A percentile compares a stretch with the other conserved stretches of the same genome.
Evolutionary conservation across 768 basidiomycete genomes (phyloP).

Genomic region (Chlorophyllum brunneum): DNA sequence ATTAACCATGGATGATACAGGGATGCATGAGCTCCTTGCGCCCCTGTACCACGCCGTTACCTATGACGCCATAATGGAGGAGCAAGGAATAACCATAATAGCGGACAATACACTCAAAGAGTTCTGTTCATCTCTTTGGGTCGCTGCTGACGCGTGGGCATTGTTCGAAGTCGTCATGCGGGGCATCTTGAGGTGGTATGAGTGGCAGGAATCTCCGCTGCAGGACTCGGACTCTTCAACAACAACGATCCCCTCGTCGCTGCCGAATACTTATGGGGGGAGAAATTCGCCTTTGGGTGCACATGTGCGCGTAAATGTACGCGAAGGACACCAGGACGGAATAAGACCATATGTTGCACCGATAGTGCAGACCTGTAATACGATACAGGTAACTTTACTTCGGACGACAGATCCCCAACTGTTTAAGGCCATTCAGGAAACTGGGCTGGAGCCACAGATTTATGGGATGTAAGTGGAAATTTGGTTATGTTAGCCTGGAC

Average conservation of each 20-base stretch:
- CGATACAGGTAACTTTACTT: conserved; percentile 71
- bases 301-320: conserved; percentile 40
- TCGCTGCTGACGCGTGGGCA: conserved; percentile 85
- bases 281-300: conserved; percentile 29
- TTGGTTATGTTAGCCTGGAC: conserved; percentile 2
- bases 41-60: conserved; percentile 81
- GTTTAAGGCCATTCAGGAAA: conserved; percentile 68
- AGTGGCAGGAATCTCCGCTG: conserved; percentile 63
- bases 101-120: conserved; percentile 37
- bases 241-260: conserved; percentile 10
- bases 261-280: neutral
- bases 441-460: conserved; percentile 92
- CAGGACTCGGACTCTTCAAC: neutral
- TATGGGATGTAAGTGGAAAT: conserved; percentile 79
- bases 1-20: conserved; percentile 29
- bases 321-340: conserved; percentile 43
- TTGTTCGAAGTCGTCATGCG: conserved; percentile 82
- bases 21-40: conserved; percentile 97
- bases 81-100: conserved; percentile 24
- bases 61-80: conserved; percentile 64
- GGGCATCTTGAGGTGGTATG: conserved; percentile 72
- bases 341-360: conserved; percentile 73
- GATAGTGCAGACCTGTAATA: conserved; percentile 79
- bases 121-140: conserved; percentile 62
- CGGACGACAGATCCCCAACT: conserved; percentile 77